Percentiles rank a stretch among this genome's conserved stretches.
Conservation (phyloP, 805 yeast species). For the Barnettozyma populi region DNA sequence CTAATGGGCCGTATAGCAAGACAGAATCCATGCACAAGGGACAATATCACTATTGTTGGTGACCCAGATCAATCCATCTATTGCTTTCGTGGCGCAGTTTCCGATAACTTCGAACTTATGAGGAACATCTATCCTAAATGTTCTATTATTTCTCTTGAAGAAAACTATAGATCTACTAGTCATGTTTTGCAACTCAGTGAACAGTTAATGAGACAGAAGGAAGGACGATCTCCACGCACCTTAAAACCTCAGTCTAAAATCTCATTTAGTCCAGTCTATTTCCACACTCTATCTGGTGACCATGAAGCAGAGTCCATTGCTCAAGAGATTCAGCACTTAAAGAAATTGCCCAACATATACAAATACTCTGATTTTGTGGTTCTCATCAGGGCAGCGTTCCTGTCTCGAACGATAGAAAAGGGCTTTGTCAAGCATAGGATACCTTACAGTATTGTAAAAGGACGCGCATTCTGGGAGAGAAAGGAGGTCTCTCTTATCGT, state of each 20-base stretch:
- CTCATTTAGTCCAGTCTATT: conserved; percentile 43
- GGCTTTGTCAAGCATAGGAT: conserved; percentile 49
- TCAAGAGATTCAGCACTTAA: conserved; percentile 45
- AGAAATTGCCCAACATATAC: conserved; percentile 40
- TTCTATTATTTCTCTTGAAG: conserved; percentile 41
- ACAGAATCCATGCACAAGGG: conserved; percentile 32
- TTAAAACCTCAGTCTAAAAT: conserved; percentile 41
- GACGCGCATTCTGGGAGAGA: conserved; percentile 75
- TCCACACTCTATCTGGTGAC: conserved; percentile 34
- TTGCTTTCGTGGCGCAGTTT: conserved; percentile 77
- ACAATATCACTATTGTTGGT: conserved; percentile 83
- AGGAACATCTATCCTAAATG: conserved; percentile 31
- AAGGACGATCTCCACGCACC: conserved; percentile 36
- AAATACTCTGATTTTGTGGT: conserved; percentile 62
- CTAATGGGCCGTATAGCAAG: conserved; percentile 51
- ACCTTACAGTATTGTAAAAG: conserved; percentile 66
- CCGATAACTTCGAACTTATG: conserved; percentile 61
- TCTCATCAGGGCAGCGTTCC: conserved; percentile 59
- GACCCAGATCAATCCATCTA: conserved; percentile 96
- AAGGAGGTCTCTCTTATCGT: conserved; percentile 60
- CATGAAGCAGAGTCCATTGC: conserved; percentile 59
- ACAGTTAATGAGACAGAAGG: conserved; percentile 55
- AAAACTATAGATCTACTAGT: conserved; percentile 78
- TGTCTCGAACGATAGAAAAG: conserved; percentile 59
- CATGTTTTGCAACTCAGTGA: conserved; percentile 63